These are phyloP conservation scores for Monosporozyma aerobia DNA, from an alignment of 805 yeast species.

Conservation along the genomic window DNA sequence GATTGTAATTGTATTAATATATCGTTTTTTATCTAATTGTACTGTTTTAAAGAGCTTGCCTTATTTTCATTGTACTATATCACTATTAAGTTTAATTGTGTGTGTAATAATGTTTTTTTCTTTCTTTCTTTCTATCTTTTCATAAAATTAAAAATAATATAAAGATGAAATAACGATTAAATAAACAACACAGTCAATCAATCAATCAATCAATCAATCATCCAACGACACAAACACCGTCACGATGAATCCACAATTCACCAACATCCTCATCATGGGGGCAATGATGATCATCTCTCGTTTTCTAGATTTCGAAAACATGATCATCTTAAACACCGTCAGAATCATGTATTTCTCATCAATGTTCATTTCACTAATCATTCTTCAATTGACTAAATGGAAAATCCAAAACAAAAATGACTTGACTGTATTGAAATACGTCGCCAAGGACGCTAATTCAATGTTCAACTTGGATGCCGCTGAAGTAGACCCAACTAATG, in stretches of 20 bases:
- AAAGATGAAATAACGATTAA: too few species aligned
- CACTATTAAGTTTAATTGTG: too few species aligned
- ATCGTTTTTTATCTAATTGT: too few species aligned
- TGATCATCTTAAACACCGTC: constrained; percentile 59
- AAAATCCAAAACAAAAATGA: constrained; percentile 70
- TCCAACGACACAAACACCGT: background rate
- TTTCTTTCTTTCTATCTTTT: background rate
- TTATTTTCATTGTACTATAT: too few species aligned
- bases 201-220: too few species aligned
- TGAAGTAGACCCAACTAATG: background rate
- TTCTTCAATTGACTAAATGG: constrained; percentile 57
- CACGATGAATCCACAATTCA: constrained; percentile 75
- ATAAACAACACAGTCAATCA: background rate
- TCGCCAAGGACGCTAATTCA: constrained; percentile 66
- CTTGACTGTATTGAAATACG: constrained; percentile 83
- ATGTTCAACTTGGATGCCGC: constrained; percentile 23
- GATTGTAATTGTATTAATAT: background rate
- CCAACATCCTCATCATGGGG: constrained; percentile 83
- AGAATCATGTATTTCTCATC: constrained; percentile 63
- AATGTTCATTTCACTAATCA: constrained; percentile 51
- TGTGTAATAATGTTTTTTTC: too few species aligned
- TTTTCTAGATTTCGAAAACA: constrained; percentile 81
- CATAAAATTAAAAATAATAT: too few species aligned
- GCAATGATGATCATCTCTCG: constrained; percentile 94
- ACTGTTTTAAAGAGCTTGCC: too few species aligned